Evolutionary conservation across 129 eudicot genomes (phyloP).

Genomic region (Centaurea solstitialis): DNA sequence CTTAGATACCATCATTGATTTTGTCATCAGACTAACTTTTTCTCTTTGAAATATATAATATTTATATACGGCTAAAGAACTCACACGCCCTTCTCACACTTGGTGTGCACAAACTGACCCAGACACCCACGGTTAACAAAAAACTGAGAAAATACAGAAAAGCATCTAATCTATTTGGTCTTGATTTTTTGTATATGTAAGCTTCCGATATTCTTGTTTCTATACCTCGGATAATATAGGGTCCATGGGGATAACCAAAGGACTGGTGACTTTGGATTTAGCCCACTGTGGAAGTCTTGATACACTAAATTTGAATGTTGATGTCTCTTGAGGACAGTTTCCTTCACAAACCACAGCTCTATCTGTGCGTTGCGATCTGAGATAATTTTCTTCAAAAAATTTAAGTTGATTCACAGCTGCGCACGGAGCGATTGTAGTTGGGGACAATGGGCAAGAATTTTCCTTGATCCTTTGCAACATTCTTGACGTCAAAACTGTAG

Average conservation of each 20-base stretch:
- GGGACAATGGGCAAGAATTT: slow-evolving; percentile 35
- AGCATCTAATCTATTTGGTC: background rate
- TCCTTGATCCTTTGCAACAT: slow-evolving; percentile 50
- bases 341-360: slow-evolving; percentile 28
- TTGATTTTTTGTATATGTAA: background rate
- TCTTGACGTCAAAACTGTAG: slow-evolving; percentile 44
- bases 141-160: background rate
- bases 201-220: background rate
- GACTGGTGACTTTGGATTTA: slow-evolving; percentile 47
- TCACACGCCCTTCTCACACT: background rate
- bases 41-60: background rate
- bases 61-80: background rate
- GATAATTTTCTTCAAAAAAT: slow-evolving; percentile 27
- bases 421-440: slow-evolving; percentile 27
- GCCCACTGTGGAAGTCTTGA: slow-evolving; percentile 87
- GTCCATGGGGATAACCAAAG: slow-evolving; percentile 32
- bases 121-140: too few relatives aligned
- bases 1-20: background rate
- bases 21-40: too few relatives aligned
- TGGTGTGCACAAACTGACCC: too few relatives aligned
- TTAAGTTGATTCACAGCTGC: slow-evolving; percentile 25
- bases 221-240: slow-evolving; percentile 46
- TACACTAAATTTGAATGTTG: slow-evolving; percentile 56
- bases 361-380: slow-evolving; percentile 20
- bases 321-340: slow-evolving; percentile 35